These are phyloP conservation scores for Pterocarpus macrocarpus DNA, from an alignment of 306 rosid species.

Conservation along the genomic window DNA sequence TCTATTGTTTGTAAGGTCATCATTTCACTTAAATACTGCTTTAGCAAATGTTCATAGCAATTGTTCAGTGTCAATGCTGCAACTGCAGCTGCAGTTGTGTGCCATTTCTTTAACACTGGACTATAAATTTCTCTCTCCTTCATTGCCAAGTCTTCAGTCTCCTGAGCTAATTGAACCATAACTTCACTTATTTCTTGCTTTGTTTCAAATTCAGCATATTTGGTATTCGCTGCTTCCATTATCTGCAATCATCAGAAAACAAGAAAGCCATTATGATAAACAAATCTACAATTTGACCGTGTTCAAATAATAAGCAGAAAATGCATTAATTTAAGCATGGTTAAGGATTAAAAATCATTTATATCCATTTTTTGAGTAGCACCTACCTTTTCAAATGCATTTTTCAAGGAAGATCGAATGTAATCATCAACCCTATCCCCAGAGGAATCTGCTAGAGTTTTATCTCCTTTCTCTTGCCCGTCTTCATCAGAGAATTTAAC, in stretches of 20 bases:
- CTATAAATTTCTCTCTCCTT: slow-evolving; percentile 78
- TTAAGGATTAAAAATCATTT: neutral
- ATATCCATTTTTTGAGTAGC: neutral
- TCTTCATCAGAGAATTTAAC: slow-evolving; percentile 56
- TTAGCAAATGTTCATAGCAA: slow-evolving; percentile 72
- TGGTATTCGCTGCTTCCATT: slow-evolving; percentile 55
- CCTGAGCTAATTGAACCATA: slow-evolving; percentile 70
- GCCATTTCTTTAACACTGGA: slow-evolving; percentile 84
- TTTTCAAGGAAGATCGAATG: slow-evolving; percentile 68
- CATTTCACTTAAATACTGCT: slow-evolving; percentile 66
- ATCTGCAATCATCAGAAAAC: slow-evolving; percentile 51
- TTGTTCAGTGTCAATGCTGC: slow-evolving; percentile 80
- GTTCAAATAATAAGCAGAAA: neutral
- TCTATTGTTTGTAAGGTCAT: slow-evolving; percentile 55
- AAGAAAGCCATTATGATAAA: neutral
- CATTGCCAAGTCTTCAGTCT: slow-evolving; percentile 74
- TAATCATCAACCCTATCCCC: slow-evolving; percentile 66
- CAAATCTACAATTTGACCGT: too few relatives aligned
- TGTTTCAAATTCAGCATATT: slow-evolving; percentile 37
- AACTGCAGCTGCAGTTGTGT: slow-evolving; percentile 69
- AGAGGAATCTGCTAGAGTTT: slow-evolving; percentile 52
- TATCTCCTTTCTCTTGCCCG: slow-evolving; percentile 48
- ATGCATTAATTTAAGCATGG: neutral
- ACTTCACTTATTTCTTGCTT: slow-evolving; percentile 56
- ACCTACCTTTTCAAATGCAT: slow-evolving; percentile 74